Conservation (phyloP, 2,329 filamentous ascomycete species). For the Aureobasidium sp. region DNA sequence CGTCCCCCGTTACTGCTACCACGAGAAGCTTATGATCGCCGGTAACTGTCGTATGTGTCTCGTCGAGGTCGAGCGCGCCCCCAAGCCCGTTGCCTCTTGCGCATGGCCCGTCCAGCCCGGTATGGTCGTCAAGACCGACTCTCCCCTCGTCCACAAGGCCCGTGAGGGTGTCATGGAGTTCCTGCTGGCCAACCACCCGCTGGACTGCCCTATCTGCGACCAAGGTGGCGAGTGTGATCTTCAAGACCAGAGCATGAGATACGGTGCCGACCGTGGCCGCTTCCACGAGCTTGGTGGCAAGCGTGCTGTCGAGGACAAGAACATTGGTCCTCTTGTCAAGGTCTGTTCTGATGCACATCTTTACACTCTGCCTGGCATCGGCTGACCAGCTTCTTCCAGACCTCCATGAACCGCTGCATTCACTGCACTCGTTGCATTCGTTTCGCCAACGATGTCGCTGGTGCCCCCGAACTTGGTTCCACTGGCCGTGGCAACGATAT, state of each 20-base stretch:
- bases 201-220: conserved; percentile 96
- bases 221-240: conserved; percentile 98
- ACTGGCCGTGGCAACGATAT: conserved; percentile 93
- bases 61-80: conserved; percentile 92
- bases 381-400: conserved; percentile 39
- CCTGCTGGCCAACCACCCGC: conserved; percentile 86
- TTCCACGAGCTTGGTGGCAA: conserved; percentile 96
- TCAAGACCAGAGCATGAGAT: conserved; percentile 98
- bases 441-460: conserved; percentile 95
- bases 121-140: conserved; percentile 99
- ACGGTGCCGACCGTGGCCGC: conserved; percentile 88
- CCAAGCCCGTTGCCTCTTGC: conserved; percentile 96
- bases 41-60: conserved; percentile 99
- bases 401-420: conserved; percentile 99
- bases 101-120: conserved; percentile 98
- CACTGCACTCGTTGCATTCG: conserved; percentile 97
- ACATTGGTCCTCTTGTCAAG: conserved; percentile 95
- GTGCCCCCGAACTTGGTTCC: conserved; percentile 89
- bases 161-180: conserved; percentile 99
- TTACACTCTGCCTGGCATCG: background rate
- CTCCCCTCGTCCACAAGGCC: conserved; percentile 91
- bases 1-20: conserved; percentile 96
- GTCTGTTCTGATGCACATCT: conserved; percentile 23
- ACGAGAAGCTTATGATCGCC: conserved; percentile 99
- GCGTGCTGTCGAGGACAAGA: conserved; percentile 98